Evolutionary conservation across 176 grass and related monocot genomes (phyloP), one percentile per base, ranked within the genome.

Genomic region (Leersia perrieri): DNA sequence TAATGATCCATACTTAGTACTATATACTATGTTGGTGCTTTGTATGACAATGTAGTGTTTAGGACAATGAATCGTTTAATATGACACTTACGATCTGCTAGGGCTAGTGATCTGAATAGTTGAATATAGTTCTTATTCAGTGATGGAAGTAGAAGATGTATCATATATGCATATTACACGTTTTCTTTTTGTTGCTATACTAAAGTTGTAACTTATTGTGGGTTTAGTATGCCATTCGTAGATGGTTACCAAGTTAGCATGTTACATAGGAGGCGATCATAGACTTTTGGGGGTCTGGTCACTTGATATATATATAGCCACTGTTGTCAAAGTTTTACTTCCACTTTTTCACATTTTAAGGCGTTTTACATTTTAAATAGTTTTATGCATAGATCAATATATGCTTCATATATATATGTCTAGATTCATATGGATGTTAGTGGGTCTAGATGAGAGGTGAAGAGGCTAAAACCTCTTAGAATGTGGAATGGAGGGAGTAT

Each of bases 121-220:
- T 23, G 51, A 57, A 58, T 45, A 35, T 60, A 73, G 38, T 28
- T 18, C 7, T 41, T 1, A 20, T 44, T 47, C 44, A 35, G 72
- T 33, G 7, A 9, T 74, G 47, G 35, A 8, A 28, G 27, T 27
- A 33, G 16, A 64, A 72, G 53, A 65, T n/a, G n/a, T n/a, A n/a
- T n/a, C n/a, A n/a, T 65, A 79, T 65, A 29, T 80, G 26, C 76
- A 80, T 58, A 10, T 53, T 73, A 29, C 23, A n/a, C 25, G 26
- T 20, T 84, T 26, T 57, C n/a, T n/a, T n/a, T n/a, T n/a, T n/a
- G n/a, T 45, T 26, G 14, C 16, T 23, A 12, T 9, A 26, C 9
- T 79, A 35, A 7, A 73, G 9, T 22, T 66, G 40, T 44, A 45
- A 32, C 18, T 76, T 63, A 5, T 77, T 81, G 23, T 55, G 9